phyloP scores from a whole-genome alignment of 495 filamentous ascomycete species.

The Daldinia caldariorum region DNA sequence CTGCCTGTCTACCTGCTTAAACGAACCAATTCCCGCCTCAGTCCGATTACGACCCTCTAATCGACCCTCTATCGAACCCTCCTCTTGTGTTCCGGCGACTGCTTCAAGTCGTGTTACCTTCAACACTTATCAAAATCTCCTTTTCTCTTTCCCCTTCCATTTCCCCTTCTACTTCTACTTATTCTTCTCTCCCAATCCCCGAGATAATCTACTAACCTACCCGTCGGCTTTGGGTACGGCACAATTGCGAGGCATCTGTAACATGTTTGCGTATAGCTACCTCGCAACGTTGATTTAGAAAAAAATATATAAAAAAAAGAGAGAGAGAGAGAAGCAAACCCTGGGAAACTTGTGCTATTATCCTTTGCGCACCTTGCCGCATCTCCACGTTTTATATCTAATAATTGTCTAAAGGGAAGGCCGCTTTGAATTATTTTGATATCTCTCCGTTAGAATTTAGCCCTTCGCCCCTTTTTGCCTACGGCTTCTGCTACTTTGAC shows the following conservation, averaged over 20 bases:
- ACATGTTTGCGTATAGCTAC: slow-evolving; percentile 37
- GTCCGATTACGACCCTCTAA: slow-evolving; percentile 26
- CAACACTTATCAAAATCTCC: slow-evolving; percentile 12
- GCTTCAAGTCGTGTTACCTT: slow-evolving; percentile 25
- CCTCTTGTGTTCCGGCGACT: slow-evolving; percentile 13
- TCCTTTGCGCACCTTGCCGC: slow-evolving; percentile 27
- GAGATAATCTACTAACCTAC: slow-evolving; percentile 8
- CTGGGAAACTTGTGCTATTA: slow-evolving; percentile 26
- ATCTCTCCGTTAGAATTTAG: not conserved
- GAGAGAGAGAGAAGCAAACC: too few relatives aligned
- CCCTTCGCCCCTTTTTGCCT: not conserved
- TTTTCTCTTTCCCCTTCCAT: not conserved
- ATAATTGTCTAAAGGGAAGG: slow-evolving; percentile 24
- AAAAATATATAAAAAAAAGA: too few relatives aligned
- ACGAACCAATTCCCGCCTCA: slow-evolving; percentile 26
- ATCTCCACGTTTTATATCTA: slow-evolving; percentile 14
- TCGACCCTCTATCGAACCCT: not conserved
- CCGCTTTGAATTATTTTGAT: slow-evolving; percentile 18
- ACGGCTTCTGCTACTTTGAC: slow-evolving; percentile 8
- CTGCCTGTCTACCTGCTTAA: slow-evolving; percentile 21
- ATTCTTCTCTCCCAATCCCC: not conserved
- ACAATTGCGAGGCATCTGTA: slow-evolving; percentile 14
- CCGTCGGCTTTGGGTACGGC: slow-evolving; percentile 27
- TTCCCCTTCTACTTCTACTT: too few relatives aligned
- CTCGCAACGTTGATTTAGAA: slow-evolving; percentile 31